These are phyloP conservation scores for Micractinium sp. DNA, from an alignment of 139 green algal genomes.

Conservation along the genomic window DNA sequence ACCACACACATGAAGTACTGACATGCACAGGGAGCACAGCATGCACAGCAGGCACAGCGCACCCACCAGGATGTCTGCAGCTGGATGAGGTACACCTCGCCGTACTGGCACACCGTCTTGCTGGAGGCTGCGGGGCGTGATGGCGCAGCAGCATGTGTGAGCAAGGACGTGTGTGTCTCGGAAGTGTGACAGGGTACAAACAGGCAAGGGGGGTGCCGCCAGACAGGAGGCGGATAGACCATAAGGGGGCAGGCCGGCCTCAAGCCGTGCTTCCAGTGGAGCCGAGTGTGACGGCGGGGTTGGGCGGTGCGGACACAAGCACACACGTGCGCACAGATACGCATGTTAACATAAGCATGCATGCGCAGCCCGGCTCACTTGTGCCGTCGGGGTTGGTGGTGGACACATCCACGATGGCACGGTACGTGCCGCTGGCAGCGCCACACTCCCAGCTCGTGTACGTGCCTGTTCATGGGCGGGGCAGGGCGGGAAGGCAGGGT, in stretches of 20 bases:
- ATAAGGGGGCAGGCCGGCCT: neutral
- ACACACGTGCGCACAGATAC: neutral
- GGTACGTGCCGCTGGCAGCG: neutral
- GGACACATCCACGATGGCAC: neutral
- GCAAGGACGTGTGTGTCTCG: neutral
- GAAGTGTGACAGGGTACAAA: neutral
- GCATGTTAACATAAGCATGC: neutral
- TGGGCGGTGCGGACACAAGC: neutral
- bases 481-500: no score
- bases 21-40: no score
- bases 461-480: neutral
- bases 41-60: neutral
- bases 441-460: constrained; percentile 5
- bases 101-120: neutral
- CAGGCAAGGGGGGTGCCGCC: neutral
- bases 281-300: neutral
- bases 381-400: neutral
- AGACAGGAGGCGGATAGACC: neutral
- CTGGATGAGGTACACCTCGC: constrained; percentile 4
- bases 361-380: neutral
- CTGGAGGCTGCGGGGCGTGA: neutral
- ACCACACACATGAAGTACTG: no score
- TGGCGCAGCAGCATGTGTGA: no score
- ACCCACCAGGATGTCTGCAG: neutral
- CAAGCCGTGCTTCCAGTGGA: no score